A percentile compares a stretch with the other conserved stretches of the same genome.
These are phyloP conservation scores for Sordariomycetes sp. DNA, from an alignment of 2,329 filamentous ascomycete genomes.

Conservation along the genomic window DNA sequence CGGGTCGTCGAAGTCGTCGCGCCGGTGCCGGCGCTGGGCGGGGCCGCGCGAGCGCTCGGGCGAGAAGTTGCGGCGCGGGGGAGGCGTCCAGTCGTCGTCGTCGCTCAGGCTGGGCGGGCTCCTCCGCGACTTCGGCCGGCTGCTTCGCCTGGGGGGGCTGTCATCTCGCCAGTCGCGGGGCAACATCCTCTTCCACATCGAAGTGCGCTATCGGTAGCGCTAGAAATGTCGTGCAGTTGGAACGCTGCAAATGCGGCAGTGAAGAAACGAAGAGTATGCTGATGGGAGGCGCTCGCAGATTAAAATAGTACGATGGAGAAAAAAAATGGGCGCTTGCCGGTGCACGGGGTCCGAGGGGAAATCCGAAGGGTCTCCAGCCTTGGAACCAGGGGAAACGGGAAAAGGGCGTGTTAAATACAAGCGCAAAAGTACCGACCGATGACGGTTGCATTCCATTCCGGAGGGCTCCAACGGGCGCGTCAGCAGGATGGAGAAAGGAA, in stretches of 20 bases:
- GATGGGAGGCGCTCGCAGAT: neutral
- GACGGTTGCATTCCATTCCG: neutral
- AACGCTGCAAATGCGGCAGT: neutral
- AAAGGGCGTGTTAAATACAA: neutral
- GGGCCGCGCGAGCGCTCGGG: neutral
- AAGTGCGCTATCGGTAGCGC: neutral
- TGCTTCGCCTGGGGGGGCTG: neutral
- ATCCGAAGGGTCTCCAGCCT: neutral
- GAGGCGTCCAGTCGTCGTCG: neutral
- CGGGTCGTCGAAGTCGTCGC: neutral
- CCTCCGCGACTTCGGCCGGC: neutral
- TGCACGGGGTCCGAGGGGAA: no score
- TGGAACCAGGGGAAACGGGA: neutral
- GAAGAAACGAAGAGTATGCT: neutral
- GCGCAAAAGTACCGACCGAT: neutral
- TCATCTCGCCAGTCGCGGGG: neutral
- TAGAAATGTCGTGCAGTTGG: neutral
- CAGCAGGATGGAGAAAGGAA: neutral
- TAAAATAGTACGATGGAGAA: neutral
- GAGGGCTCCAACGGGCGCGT: neutral
- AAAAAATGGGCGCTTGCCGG: no score
- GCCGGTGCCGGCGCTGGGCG: neutral
- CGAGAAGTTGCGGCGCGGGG: neutral
- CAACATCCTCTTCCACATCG: neutral
- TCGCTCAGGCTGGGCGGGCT: neutral